phyloP scores from a whole-genome alignment of 2,329 filamentous ascomycete species.

The Penicillium sp. region DNA sequence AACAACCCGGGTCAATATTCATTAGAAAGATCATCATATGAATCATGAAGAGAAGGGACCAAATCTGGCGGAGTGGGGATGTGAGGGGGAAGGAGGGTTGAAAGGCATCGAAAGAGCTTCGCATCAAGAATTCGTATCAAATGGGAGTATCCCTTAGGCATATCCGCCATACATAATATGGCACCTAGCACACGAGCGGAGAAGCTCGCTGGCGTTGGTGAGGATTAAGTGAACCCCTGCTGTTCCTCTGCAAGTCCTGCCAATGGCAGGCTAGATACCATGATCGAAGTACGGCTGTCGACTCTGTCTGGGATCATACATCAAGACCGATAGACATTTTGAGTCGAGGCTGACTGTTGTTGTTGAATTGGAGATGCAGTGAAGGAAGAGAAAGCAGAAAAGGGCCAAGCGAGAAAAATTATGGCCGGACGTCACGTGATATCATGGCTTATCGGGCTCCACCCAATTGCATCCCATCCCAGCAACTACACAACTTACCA shows the following conservation, averaged over 20 bases:
- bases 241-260: too few species aligned
- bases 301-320: background rate
- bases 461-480: background rate
- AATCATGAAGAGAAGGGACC: conserved; percentile 20
- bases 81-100: background rate
- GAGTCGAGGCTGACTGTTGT: background rate
- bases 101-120: too few species aligned
- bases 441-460: background rate
- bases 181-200: too few species aligned
- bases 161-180: too few species aligned
- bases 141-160: too few species aligned
- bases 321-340: background rate
- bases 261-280: background rate
- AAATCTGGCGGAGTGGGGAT: background rate
- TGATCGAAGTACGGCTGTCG: background rate
- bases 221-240: too few species aligned
- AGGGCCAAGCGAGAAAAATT: conserved; percentile 3
- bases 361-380: background rate
- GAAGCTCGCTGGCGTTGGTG: too few species aligned
- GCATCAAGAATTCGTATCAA: too few species aligned
- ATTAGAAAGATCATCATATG: conserved; percentile 40
- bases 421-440: conserved; percentile 11
- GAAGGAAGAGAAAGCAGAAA: background rate
- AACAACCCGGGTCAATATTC: conserved; percentile 36
- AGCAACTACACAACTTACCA: too few species aligned